Evolutionary conservation across 164 flowering plant species (phyloP).

Genomic region (Annona squamosa): DNA sequence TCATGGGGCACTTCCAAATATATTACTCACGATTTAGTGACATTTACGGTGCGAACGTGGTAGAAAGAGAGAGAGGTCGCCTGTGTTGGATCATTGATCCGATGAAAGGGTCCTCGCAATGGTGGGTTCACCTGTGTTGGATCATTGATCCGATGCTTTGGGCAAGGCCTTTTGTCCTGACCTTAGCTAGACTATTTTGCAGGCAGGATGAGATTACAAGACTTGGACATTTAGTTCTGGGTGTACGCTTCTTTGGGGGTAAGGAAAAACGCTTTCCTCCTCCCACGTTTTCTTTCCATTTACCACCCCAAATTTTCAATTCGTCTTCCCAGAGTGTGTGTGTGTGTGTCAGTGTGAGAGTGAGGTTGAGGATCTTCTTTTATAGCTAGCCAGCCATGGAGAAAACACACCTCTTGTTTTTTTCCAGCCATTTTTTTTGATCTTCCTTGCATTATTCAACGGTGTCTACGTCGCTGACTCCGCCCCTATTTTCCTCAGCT

Average conservation of each 20-base stretch:
- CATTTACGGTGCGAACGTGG: background rate
- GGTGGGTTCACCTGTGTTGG: background rate
- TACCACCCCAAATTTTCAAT: too few species aligned
- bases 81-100: constrained; percentile 3
- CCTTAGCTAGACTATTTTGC: too few species aligned
- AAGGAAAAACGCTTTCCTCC: constrained; percentile 15
- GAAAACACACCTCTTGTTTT: constrained; percentile 15
- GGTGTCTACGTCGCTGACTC: constrained; percentile 7
- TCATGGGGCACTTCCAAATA: too few species aligned
- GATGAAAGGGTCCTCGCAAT: background rate
- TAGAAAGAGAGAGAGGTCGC: background rate
- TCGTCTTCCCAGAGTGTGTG: too few species aligned
- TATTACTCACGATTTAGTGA: background rate
- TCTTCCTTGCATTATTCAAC: background rate
- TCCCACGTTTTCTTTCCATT: constrained; percentile 8
- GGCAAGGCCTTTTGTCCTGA: background rate
- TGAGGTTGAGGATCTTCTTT: background rate
- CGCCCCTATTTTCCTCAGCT: constrained; percentile 22
- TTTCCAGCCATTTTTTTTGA: constrained; percentile 13
- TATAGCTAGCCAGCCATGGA: constrained; percentile 19
- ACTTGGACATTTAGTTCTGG: too few species aligned
- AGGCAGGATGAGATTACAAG: too few species aligned
- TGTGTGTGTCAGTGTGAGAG: too few species aligned
- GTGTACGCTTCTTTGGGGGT: background rate
- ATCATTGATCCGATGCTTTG: constrained; percentile 1